Evolutionary conservation across 768 basidiomycete genomes (phyloP), one percentile per base, ranked within the genome.

Genomic region (Boletus reticulatus): DNA sequence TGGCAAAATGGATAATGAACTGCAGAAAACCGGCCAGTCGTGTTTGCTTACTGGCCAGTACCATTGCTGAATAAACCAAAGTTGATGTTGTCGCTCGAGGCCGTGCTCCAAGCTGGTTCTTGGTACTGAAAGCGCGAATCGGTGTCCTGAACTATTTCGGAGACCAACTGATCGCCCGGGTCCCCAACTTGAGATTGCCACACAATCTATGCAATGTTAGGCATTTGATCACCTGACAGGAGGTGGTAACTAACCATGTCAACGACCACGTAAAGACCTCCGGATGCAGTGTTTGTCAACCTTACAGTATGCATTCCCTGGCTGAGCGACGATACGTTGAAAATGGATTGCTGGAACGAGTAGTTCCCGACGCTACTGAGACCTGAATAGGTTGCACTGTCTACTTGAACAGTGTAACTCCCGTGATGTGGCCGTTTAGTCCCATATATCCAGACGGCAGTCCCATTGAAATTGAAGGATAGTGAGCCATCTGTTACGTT

Each of bases 391-490:
- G 52, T 56, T 11, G 46, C 58, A 27, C 67, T 53, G 65, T 84
- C 81, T 1, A 83, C 62, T 32, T 67, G 64, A 38, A 83, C 72
- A 34, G 69, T 67, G 59, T 74, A 84, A 12, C 50, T 60, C 0
- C 82, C 80, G 59, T 82, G 79, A 50, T 80, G 79, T 7, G 52
- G 41, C 24, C 81, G 73, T 50, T 79, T 78, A 4, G 80, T 75
- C 9, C 83, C 83, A 53, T 75, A 83, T 10, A 84, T 63, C 67
- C 75, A 74, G 19, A 84, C 63, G 6, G 71, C 75, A 12, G 75
- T 80, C 16, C 82, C 83, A 42, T 78, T 78, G 70, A 83, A 83
- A 24, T 63, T 54, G 59, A 83, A 76, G 0, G 70, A 72, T 7
- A 69, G 73, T 24, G 58, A 59, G 7, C 77, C 77, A 10, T 68